These are phyloP conservation scores for Lepidium aucheri DNA, from an alignment of 345 rosid genomes.

Conservation along the genomic window DNA sequence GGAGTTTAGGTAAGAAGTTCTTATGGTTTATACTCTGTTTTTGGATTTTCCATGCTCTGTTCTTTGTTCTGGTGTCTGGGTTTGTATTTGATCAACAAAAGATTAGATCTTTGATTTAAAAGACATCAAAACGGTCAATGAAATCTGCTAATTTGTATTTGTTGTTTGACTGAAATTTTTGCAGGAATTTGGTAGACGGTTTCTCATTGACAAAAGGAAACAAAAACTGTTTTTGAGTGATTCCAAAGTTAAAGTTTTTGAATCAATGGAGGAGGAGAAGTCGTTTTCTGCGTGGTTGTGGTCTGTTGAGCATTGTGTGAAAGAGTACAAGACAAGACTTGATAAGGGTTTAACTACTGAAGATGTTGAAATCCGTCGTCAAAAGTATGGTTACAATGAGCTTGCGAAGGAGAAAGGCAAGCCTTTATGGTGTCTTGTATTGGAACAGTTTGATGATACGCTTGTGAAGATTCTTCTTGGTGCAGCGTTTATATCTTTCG, in stretches of 20 bases:
- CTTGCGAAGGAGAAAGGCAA: slow-evolving; percentile 81
- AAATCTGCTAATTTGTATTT: neutral
- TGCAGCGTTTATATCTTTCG: slow-evolving; percentile 76
- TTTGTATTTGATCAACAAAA: neutral
- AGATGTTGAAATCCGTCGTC: slow-evolving; percentile 61
- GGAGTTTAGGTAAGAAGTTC: slow-evolving; percentile 23
- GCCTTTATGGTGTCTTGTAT: slow-evolving; percentile 68
- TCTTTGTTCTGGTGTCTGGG: no score
- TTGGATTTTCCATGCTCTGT: neutral
- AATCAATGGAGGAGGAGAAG: slow-evolving; percentile 49
- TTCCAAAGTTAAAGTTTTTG: neutral
- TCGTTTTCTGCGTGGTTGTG: slow-evolving; percentile 72
- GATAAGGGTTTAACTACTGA: slow-evolving; percentile 56
- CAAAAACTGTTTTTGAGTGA: neutral
- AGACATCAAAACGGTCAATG: neutral
- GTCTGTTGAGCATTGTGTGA: slow-evolving; percentile 74
- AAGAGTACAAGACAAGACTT: slow-evolving; percentile 52
- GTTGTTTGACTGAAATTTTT: neutral
- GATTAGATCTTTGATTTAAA: neutral
- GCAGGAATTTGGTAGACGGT: slow-evolving; percentile 25
- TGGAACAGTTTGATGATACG: slow-evolving; percentile 82
- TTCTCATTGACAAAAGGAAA: neutral
- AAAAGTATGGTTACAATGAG: slow-evolving; percentile 72
- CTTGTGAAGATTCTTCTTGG: slow-evolving; percentile 86
- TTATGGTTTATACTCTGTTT: neutral